A percentile compares a stretch with the other conserved stretches of the same genome.
phyloP scores from a whole-genome alignment of 1,284 basidiomycete species.

The Golubevia pallescens region DNA sequence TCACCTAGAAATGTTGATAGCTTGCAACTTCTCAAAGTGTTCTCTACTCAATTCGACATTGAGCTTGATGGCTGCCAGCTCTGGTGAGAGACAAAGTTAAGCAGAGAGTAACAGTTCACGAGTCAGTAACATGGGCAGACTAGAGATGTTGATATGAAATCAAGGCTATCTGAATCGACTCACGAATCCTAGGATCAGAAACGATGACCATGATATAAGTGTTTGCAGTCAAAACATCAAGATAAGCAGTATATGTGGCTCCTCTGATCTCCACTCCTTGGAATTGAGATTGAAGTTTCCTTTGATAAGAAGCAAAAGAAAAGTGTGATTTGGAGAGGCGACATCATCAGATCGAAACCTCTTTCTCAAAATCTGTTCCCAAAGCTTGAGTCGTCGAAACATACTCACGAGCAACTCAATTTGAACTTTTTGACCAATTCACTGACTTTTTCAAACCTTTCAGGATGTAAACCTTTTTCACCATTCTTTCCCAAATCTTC shows the following conservation, averaged over 20 bases:
- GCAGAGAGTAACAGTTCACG: not conserved
- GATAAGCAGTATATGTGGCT: constrained; percentile 78
- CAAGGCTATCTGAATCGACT: constrained; percentile 32
- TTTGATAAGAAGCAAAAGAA: constrained; percentile 5
- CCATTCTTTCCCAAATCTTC: not conserved
- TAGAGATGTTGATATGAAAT: no score
- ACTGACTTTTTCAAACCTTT: constrained; percentile 84
- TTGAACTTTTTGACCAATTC: constrained; percentile 96
- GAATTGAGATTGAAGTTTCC: constrained; percentile 39
- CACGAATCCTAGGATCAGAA: constrained; percentile 84
- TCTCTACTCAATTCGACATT: constrained; percentile 80
- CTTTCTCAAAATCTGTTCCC: no score
- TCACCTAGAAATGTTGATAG: no score
- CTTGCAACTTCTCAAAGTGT: constrained; percentile 75
- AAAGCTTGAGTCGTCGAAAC: not conserved
- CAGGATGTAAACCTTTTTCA: constrained; percentile 20
- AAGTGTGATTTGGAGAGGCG: not conserved
- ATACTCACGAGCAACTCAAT: constrained; percentile 79
- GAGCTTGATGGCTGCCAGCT: constrained; percentile 80
- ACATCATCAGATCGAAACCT: no score
- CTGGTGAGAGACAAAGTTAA: constrained; percentile 66
- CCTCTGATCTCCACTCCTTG: constrained; percentile 62
- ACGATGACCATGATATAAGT: constrained; percentile 91
- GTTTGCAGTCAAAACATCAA: constrained; percentile 90
- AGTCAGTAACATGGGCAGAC: not conserved